Base-by-base conservation (phyloP, 2,329 filamentous ascomycete genomes). In the Whalleya microplaca region DNA sequence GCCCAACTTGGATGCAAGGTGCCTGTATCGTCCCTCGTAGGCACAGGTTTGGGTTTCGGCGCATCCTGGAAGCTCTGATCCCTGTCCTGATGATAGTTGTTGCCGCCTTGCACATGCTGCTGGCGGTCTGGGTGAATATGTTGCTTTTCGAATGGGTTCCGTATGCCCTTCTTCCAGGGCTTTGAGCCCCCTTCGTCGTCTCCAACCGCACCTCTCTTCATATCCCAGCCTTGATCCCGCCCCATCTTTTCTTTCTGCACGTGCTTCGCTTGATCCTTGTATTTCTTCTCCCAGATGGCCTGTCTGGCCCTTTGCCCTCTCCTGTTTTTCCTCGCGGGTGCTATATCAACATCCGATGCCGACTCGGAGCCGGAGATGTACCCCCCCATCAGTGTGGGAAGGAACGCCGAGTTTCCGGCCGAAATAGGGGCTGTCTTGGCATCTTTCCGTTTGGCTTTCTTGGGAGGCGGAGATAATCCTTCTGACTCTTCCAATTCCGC, bases 261-360 rank as follows among this genome's bases (percentile, higher is more conserved):
- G 67, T 92, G 90, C 64, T 87, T 89, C 1, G 91, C 91, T 59
- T 83, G 80, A 14, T 81, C 78, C 48, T 90, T 90, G 71, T 82
- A 94, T 69, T 93, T 94, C 76, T 91, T 88, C 76, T 94, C 90
- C 78, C 86, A 90, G 56, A 95, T 89, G 21, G 86, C 84, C 69
- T 90, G 89, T 8, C 91, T 84, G n/a, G 88, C 89, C 43, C 86
- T 83, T 74, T 96, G 91, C 2, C 91, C 91, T 45, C 85, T 81
- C 20, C 89, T 81, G 66, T 94, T 93, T 74, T 92, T 93, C 65
- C 85, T 84, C 0, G 80, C 74, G 3, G 78, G 78, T 5, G 82
- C 83, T 1, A 80, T 72, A 50, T 92, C 89, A 20, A 90, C 76
- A 61, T 90, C 87, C 0, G 87, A 89, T 6, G 83, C 84, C 44